Evolutionary conservation across 2,329 filamentous ascomycete genomes (phyloP).

Genomic region (Claviceps pusilla): DNA sequence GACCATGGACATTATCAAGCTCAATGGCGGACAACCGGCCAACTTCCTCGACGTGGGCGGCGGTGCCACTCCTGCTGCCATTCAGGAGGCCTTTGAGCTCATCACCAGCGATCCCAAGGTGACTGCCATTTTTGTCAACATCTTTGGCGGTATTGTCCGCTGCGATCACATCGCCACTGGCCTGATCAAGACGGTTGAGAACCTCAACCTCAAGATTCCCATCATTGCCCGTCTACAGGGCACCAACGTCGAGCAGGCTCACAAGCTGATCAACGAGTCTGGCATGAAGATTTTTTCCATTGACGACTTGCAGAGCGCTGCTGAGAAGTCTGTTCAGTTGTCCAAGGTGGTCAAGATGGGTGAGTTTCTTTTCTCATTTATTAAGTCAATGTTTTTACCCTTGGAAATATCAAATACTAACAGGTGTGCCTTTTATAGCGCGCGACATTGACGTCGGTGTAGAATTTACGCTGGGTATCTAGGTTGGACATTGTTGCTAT

Average conservation of each 20-base stretch:
- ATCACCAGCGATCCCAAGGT: constrained; percentile 98
- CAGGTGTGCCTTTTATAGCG: constrained; percentile 33
- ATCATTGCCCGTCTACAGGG: constrained; percentile 96
- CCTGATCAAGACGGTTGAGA: constrained; percentile 85
- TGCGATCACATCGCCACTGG: constrained; percentile 96
- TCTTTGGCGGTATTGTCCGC: constrained; percentile 96
- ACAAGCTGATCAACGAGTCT: constrained; percentile 87
- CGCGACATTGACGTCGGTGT: constrained; percentile 95
- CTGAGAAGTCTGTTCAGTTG: constrained; percentile 96
- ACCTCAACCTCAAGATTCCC: constrained; percentile 89
- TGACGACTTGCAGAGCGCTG: constrained; percentile 90
- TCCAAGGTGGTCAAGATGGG: constrained; percentile 98
- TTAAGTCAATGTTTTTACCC: not conserved
- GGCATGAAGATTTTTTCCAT: constrained; percentile 99
- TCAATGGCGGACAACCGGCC: constrained; percentile 87
- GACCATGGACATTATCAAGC: constrained; percentile 99
- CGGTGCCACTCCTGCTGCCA: constrained; percentile 90
- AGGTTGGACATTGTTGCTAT: constrained; percentile 1
- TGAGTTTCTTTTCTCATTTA: constrained; percentile 29
- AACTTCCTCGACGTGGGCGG: constrained; percentile 99
- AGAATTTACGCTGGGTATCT: constrained; percentile 90
- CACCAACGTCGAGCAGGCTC: constrained; percentile 93
- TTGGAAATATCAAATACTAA: constrained; percentile 8
- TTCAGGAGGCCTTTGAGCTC: constrained; percentile 94
- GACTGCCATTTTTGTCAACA: constrained; percentile 98